phyloP scores from a whole-genome alignment of 768 basidiomycete genomes.

The Trametes sanguinea region DNA sequence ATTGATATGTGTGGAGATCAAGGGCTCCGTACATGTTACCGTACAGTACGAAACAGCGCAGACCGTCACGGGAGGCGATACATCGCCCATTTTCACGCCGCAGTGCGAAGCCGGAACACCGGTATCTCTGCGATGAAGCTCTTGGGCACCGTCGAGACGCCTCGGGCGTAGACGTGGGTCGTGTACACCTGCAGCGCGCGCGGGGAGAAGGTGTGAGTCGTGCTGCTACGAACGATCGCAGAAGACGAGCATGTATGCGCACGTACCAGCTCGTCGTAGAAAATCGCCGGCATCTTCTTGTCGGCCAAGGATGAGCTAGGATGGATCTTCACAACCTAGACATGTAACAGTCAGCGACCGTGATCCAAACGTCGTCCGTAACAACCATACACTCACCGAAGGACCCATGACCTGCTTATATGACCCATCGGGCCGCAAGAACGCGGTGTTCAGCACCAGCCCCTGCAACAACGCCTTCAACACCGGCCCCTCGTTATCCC shows the following conservation, averaged over 20 bases:
- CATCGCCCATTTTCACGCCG: no score
- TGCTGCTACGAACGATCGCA: no score
- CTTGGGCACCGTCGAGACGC: constrained; percentile 82
- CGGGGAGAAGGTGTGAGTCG: no score
- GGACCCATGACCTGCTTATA: constrained; percentile 84
- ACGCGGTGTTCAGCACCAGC: constrained; percentile 79
- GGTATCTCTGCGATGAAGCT: constrained; percentile 41
- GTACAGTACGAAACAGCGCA: no score
- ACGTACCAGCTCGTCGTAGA: constrained; percentile 91
- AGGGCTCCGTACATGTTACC: no score
- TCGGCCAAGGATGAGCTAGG: constrained; percentile 82
- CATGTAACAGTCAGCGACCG: background rate
- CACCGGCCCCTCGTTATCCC: constrained; percentile 63
- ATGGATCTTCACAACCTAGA: constrained; percentile 81
- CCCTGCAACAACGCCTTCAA: constrained; percentile 75
- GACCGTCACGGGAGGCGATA: no score
- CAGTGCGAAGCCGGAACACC: constrained; percentile 21
- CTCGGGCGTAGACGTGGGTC: constrained; percentile 84
- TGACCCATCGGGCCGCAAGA: constrained; percentile 80
- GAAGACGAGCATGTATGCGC: background rate
- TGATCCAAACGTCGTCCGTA: background rate
- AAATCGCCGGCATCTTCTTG: constrained; percentile 82
- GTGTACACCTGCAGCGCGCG: constrained; percentile 61
- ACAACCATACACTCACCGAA: constrained; percentile 43
- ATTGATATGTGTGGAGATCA: no score